Conservation (phyloP, 306 rosid species). For the Begonia fuchsioides region DNA sequence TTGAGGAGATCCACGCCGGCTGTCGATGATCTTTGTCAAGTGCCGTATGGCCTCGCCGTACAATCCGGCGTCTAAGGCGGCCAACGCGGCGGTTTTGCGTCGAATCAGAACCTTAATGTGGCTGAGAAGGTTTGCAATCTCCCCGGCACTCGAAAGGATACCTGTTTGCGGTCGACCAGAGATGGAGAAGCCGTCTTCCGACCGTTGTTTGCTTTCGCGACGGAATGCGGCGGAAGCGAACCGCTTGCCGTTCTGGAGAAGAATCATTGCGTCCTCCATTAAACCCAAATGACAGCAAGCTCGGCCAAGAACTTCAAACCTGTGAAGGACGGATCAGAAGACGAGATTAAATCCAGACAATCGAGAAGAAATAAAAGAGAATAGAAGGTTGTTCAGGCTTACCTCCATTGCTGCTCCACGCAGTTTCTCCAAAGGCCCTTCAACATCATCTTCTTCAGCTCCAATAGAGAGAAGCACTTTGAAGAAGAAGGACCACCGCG, state of each 20-base stretch:
- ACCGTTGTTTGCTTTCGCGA: slow-evolving; percentile 71
- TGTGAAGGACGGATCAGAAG: slow-evolving; percentile 5
- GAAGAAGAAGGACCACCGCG: slow-evolving; percentile 35
- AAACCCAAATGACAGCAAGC: slow-evolving; percentile 84
- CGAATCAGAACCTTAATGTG: slow-evolving; percentile 76
- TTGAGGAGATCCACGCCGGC: slow-evolving; percentile 82
- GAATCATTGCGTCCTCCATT: slow-evolving; percentile 91
- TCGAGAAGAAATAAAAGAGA: not conserved
- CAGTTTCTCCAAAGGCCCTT: slow-evolving; percentile 54
- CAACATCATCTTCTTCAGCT: slow-evolving; percentile 71
- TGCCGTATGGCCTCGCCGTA: slow-evolving; percentile 85
- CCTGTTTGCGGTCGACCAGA: slow-evolving; percentile 17
- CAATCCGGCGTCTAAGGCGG: slow-evolving; percentile 74
- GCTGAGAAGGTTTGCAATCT: slow-evolving; percentile 39
- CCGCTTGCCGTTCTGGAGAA: slow-evolving; percentile 85
- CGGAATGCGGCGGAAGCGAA: slow-evolving; percentile 84
- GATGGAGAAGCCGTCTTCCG: slow-evolving; percentile 63
- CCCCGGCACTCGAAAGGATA: slow-evolving; percentile 20
- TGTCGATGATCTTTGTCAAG: slow-evolving; percentile 70
- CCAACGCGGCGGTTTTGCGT: slow-evolving; percentile 70
- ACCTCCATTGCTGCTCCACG: slow-evolving; percentile 90
- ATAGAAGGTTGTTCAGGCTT: not conserved
- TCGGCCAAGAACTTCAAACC: slow-evolving; percentile 71
- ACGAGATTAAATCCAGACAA: not conserved
- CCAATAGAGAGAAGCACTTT: slow-evolving; percentile 74